phyloP scores from a whole-genome alignment of 306 rosid species.

The Casuarina cunninghamiana region DNA sequence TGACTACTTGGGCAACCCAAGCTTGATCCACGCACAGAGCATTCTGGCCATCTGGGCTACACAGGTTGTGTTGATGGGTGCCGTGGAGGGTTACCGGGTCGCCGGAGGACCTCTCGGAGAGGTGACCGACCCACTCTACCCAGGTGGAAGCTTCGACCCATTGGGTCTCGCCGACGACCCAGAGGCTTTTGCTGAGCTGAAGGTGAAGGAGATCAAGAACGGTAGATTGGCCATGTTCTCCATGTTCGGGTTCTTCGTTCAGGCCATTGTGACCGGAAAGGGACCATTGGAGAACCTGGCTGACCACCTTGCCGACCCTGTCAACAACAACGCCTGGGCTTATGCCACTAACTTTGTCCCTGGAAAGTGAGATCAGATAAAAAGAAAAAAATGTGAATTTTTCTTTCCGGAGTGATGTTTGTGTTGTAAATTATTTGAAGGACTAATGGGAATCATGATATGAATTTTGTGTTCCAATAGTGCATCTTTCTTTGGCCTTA shows the following conservation, averaged over 20 bases:
- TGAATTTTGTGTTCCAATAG: conserved; percentile 13
- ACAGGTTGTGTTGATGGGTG: conserved; percentile 65
- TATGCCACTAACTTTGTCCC: conserved; percentile 75
- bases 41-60: conserved; percentile 62
- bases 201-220: conserved; percentile 63
- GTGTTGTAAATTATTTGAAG: conserved; percentile 26
- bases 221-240: conserved; percentile 66
- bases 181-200: conserved; percentile 61
- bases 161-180: conserved; percentile 68
- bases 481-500: no score
- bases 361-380: conserved; percentile 42
- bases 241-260: conserved; percentile 65
- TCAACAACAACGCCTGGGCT: conserved; percentile 69
- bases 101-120: conserved; percentile 66
- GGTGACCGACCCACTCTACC: conserved; percentile 59
- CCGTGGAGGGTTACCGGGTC: conserved; percentile 60
- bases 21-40: conserved; percentile 65
- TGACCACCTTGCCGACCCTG: conserved; percentile 67
- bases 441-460: conserved; percentile 10
- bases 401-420: not conserved
- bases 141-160: conserved; percentile 68
- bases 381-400: not conserved
- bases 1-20: conserved; percentile 69
- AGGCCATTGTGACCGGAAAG: conserved; percentile 65
- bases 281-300: conserved; percentile 63